phyloP scores from a whole-genome alignment of 2,329 filamentous ascomycete species.

The Xylaria arbuscula region DNA sequence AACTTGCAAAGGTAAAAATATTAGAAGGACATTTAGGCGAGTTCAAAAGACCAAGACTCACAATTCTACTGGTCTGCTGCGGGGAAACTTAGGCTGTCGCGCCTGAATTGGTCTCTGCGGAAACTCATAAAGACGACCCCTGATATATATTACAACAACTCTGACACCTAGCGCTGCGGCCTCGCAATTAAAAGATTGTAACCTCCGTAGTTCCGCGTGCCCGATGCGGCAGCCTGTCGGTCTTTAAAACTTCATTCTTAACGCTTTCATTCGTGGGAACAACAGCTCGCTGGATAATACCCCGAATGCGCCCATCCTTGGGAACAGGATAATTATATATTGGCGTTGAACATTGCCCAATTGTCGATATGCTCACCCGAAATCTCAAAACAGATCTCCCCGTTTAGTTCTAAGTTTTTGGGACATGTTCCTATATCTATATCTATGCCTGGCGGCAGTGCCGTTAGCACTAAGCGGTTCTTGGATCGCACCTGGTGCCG shows the following conservation, averaged over 20 bases:
- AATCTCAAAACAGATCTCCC: background rate
- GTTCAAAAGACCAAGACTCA: no score
- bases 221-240: background rate
- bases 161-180: background rate
- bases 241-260: background rate
- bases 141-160: background rate
- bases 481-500: constrained; percentile 55
- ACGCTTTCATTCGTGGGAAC: background rate
- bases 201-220: background rate
- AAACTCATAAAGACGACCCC: background rate
- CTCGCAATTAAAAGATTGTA: background rate
- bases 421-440: constrained; percentile 18
- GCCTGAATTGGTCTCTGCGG: background rate
- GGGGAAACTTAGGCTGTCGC: no score
- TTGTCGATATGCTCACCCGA: background rate
- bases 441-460: constrained; percentile 19
- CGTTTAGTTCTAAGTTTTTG: background rate
- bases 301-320: background rate
- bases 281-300: background rate
- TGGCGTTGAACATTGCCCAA: background rate
- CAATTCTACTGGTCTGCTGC: no score
- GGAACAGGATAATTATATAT: background rate
- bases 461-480: constrained; percentile 45
- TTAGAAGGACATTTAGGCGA: no score
- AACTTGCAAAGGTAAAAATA: no score